Evolutionary conservation across 768 basidiomycete genomes (phyloP).

Genomic region (Boletus pseudopeckii): DNA sequence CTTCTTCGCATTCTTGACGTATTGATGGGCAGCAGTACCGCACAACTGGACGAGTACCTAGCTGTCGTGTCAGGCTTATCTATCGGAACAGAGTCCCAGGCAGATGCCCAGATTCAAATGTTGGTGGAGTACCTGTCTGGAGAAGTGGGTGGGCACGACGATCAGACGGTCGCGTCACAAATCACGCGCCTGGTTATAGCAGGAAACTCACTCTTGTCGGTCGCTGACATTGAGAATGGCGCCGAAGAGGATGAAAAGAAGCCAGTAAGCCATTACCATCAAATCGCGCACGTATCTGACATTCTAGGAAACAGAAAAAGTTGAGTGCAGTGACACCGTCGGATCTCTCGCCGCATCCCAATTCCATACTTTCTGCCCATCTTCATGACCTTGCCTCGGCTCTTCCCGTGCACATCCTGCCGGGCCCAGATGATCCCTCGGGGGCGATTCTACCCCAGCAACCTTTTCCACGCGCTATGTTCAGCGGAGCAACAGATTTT

Average conservation of each 20-base stretch:
- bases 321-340: slow-evolving; percentile 52
- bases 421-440: slow-evolving; percentile 85
- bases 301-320: slow-evolving; percentile 47
- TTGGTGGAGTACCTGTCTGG: slow-evolving; percentile 87
- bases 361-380: slow-evolving; percentile 60
- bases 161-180: slow-evolving; percentile 60
- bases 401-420: slow-evolving; percentile 84
- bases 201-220: slow-evolving; percentile 78
- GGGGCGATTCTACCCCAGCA: slow-evolving; percentile 92
- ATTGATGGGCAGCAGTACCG: slow-evolving; percentile 9
- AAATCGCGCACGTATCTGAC: slow-evolving; percentile 7
- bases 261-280: slow-evolving; percentile 41
- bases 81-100: slow-evolving; percentile 58
- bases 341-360: slow-evolving; percentile 74
- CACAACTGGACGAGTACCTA: slow-evolving; percentile 65
- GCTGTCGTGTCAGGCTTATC: slow-evolving; percentile 84
- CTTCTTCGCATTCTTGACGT: slow-evolving; percentile 7
- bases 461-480: slow-evolving; percentile 87
- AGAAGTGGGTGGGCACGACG: slow-evolving; percentile 69
- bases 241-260: slow-evolving; percentile 49
- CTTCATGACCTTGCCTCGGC: slow-evolving; percentile 72
- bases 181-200: slow-evolving; percentile 86
- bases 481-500: slow-evolving; percentile 57
- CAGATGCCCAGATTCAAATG: slow-evolving; percentile 77
- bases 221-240: slow-evolving; percentile 32